Conservation (phyloP, 2,329 filamentous ascomycete species). For the Nothomitra cinnamomea region DNA sequence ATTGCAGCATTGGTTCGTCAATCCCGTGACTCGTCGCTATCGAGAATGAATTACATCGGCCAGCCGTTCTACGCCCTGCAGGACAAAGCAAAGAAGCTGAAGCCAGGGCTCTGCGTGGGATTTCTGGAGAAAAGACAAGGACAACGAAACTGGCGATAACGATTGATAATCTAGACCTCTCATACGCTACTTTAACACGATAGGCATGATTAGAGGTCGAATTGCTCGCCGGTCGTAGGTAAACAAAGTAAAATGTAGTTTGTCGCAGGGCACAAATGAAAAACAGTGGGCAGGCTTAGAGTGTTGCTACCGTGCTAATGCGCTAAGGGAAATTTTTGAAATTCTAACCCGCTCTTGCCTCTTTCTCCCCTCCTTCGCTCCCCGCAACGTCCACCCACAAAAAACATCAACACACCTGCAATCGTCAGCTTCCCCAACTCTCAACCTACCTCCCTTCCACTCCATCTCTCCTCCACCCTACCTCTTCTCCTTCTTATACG, state of each 20-base stretch:
- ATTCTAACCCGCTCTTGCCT: not conserved
- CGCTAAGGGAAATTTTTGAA: not conserved
- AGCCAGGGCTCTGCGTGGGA: not conserved
- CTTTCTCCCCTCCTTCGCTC: not conserved
- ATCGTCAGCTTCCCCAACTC: constrained; percentile 8
- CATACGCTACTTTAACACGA: not conserved
- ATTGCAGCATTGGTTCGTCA: not conserved
- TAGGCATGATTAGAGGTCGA: not conserved
- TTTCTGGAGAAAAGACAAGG: not conserved
- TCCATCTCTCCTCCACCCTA: constrained; percentile 7
- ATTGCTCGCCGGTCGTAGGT: not conserved
- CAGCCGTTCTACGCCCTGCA: not conserved
- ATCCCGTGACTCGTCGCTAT: not conserved
- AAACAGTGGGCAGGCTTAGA: not conserved
- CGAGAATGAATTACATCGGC: not conserved
- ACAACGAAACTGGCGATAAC: not conserved
- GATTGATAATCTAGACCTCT: not conserved
- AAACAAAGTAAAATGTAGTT: not conserved
- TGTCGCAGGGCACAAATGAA: not conserved
- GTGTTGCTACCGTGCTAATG: not conserved
- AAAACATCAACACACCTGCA: not conserved
- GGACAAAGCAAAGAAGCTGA: not conserved
- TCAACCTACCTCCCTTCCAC: constrained; percentile 8
- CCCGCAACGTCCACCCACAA: not conserved
- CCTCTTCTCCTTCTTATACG: constrained; percentile 8